Evolutionary conservation across 2,329 filamentous ascomycete genomes (phyloP).

Genomic region (Fusarium sp.): DNA sequence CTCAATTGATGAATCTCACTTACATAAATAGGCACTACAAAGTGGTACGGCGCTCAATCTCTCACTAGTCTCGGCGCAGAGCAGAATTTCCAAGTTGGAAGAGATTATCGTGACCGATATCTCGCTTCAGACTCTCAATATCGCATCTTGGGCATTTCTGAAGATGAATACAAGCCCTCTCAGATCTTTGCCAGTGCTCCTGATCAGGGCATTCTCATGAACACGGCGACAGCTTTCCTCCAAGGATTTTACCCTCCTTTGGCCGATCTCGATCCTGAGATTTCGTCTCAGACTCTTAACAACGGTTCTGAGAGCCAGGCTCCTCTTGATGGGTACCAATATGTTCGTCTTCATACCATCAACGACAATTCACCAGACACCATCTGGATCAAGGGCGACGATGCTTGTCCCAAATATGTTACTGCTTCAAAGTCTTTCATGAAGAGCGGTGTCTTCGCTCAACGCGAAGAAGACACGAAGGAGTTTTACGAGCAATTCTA

Average conservation of each 20-base stretch:
- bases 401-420: conserved; percentile 45
- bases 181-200: conserved; percentile 49
- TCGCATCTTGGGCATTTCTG: conserved; percentile 47
- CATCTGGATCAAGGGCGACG: conserved; percentile 52
- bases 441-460: conserved; percentile 41
- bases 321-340: conserved; percentile 49
- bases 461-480: conserved; percentile 41
- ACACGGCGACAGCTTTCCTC: conserved; percentile 49
- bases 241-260: conserved; percentile 50
- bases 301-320: conserved; percentile 44
- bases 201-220: conserved; percentile 46
- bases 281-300: conserved; percentile 45
- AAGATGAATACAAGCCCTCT: conserved; percentile 45
- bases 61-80: conserved; percentile 49
- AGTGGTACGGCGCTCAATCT: conserved; percentile 47
- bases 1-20: neutral
- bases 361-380: conserved; percentile 47
- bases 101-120: conserved; percentile 38
- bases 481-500: conserved; percentile 47
- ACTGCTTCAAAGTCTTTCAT: conserved; percentile 42
- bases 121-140: conserved; percentile 40
- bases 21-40: conserved; percentile 44
- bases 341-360: conserved; percentile 46
- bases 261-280: conserved; percentile 37
- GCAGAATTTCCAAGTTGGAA: conserved; percentile 45